Percentiles rank a stretch among this genome's conserved stretches.
Conservation (phyloP, 768 basidiomycete species). For the Paxillus ammoniavirescens region DNA sequence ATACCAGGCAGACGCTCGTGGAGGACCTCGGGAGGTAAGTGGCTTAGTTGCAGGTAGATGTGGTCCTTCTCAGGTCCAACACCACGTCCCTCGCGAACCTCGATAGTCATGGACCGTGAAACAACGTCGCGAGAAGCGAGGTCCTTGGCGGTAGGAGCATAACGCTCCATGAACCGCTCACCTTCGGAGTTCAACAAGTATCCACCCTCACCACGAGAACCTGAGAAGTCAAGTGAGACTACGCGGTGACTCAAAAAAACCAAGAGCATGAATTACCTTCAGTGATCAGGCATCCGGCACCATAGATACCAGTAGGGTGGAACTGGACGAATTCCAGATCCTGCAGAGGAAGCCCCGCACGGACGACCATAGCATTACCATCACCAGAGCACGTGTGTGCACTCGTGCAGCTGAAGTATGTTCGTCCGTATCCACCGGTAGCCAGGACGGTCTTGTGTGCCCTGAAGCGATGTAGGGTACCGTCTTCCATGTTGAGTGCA, state of each 20-base stretch:
- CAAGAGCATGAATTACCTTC: constrained; percentile 59
- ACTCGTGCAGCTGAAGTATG: constrained; percentile 98
- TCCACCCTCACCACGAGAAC: constrained; percentile 98
- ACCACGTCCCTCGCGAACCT: constrained; percentile 98
- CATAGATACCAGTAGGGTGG: constrained; percentile 99
- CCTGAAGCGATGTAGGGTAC: constrained; percentile 97
- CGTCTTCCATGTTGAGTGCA: constrained; percentile 99
- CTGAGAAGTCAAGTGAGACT: constrained; percentile 36
- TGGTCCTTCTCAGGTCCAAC: constrained; percentile 99
- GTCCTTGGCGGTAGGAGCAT: constrained; percentile 99
- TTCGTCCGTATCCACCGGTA: constrained; percentile 96
- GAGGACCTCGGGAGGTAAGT: constrained; percentile 92
- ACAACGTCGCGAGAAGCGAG: constrained; percentile 99
- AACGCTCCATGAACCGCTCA: constrained; percentile 99
- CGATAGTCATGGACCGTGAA: constrained; percentile 98
- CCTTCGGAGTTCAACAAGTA: constrained; percentile 98
- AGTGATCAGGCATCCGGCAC: constrained; percentile 97
- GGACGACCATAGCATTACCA: constrained; percentile 97
- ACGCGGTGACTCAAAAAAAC: not conserved
- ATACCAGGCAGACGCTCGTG: constrained; percentile 98
- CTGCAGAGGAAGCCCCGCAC: constrained; percentile 95
- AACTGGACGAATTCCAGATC: constrained; percentile 99
- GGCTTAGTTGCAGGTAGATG: constrained; percentile 93
- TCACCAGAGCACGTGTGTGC: constrained; percentile 99
- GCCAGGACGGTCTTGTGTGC: constrained; percentile 98